phyloP scores from a whole-genome alignment of 2,329 filamentous ascomycete genomes.

The Penicillium italicum region DNA sequence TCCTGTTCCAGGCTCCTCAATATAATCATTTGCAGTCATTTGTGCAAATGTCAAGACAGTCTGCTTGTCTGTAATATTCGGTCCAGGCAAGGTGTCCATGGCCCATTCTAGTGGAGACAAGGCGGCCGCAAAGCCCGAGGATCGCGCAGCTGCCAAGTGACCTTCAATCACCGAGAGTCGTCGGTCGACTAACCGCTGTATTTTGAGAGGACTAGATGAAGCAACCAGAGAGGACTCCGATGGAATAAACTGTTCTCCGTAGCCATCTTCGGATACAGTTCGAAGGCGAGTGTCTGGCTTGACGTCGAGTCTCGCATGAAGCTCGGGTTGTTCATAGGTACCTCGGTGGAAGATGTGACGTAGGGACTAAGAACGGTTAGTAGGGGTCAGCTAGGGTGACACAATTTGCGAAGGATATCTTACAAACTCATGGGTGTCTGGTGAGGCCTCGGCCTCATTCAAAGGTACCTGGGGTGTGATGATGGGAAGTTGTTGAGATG shows the following conservation, averaged over 20 bases:
- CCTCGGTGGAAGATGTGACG: conserved; percentile 93
- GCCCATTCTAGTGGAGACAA: conserved; percentile 77
- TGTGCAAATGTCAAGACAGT: conserved; percentile 80
- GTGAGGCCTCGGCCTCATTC: conserved; percentile 15
- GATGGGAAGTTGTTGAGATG: conserved; percentile 26
- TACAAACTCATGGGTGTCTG: conserved; percentile 39
- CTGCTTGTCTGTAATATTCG: conserved; percentile 79
- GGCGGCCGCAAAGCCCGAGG: conserved; percentile 63
- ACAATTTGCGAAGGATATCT: conserved; percentile 6
- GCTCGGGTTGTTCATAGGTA: conserved; percentile 68
- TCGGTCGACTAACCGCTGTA: conserved; percentile 78
- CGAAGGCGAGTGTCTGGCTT: conserved; percentile 55
- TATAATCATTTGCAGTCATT: conserved; percentile 88
- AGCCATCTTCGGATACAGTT: conserved; percentile 40
- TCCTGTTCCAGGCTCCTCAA: conserved; percentile 64
- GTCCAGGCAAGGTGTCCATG: conserved; percentile 70
- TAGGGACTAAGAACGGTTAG: conserved; percentile 45
- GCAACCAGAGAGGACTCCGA: conserved; percentile 55
- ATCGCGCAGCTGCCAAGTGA: conserved; percentile 68
- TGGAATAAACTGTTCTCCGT: conserved; percentile 41
- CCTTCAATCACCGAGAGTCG: conserved; percentile 72
- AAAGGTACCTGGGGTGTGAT: conserved; percentile 35
- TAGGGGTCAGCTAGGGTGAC: background rate
- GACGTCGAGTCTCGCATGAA: conserved; percentile 76
- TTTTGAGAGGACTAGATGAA: conserved; percentile 63